Base-by-base conservation (phyloP, 345 rosid species). In the Mercurialis annua region DNA sequence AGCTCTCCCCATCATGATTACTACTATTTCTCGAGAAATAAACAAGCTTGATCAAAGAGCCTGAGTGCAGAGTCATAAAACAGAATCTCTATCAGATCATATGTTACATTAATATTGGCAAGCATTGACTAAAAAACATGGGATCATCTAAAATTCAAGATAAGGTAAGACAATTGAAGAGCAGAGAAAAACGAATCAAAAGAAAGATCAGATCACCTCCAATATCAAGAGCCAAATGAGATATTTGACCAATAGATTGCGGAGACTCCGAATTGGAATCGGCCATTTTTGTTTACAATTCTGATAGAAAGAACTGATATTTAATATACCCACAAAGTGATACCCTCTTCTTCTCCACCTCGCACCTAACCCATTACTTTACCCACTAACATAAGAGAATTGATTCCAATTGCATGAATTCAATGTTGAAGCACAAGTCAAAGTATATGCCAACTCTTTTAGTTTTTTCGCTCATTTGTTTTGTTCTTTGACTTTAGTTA, bases 161-260 rank as follows among this genome's bases (percentile, higher is more conserved):
- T 51, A 10, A 6, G 38, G 59, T 0, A 29, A 12, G 40, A 12
- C 10, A 12, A 62, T 62, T 56, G 30, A 67, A 43, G 26, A 27
- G 43, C 18, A 40, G 65, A 26, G 7, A 49, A 52, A 15, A 33
- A 18, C 11, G 26, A 67, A 63, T 12, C 38, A 12, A 9, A 33
- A 21, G 49, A 34, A 36, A 1, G 53, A 26, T 18, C 73, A 62
- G 18, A 55, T 44, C 50, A 87, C 95, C 97, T 88, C 97, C 97
- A 70, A 91, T 88, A 80, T 91, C 97, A 65, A 91, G 81, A 69
- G 95, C 87, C 84, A 91, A 73, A 76, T 84, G 97, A 75, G 92
- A 83, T 62, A 79, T 81, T 76, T 76, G 90, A 65, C 69, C 31
- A 26, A 47, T 50, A 53, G 71, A 51, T 61, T 79, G 65, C 47